Evolutionary conservation across 768 basidiomycete genomes (phyloP), one percentile per base, ranked within the genome.

Genomic region (Botryobasidium botryosum): DNA sequence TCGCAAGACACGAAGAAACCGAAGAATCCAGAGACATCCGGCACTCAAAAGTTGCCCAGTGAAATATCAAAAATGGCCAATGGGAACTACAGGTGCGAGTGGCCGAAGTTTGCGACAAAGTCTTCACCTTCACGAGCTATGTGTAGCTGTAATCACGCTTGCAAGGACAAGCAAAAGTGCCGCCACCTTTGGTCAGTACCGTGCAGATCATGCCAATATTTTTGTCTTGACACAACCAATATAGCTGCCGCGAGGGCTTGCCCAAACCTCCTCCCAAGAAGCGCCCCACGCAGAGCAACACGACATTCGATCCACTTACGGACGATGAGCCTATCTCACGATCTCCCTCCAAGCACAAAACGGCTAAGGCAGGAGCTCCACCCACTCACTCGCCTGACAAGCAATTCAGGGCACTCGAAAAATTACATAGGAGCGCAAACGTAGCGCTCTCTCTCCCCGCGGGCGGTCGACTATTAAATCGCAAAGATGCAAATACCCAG

Each of bases 201-300:
- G 25, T 41, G 24, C 33, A 10, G 48, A 18, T 36, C 32, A 12
- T 42, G 12, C 51, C 50, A 32, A 35, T 37, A 32, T 36, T 21
- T 24, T 15, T 20, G 31, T 39, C 20, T 15, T 27, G 32, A 45
- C 18, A 36, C 32, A 18, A 39, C 33, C 32, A 21, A 27, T 33
- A n/a, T 51, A 88, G 84, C 56, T 86, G 84, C 53, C 70, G 75
- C 29, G 77, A 85, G 20, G 84, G 84, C 1, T 53, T 79, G 10
- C 51, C 58, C 12, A 73, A 70, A 42, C 75, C 75, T 21, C 69
- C 68, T 10, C 23, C n/a, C n/a, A n/a, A n/a, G n/a, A n/a, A n/a
- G n/a, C n/a, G n/a, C n/a, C n/a, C n/a, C n/a, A n/a, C n/a, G n/a
- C n/a, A n/a, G n/a, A n/a, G n/a, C n/a, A n/a, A n/a, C n/a, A n/a